Base-by-base conservation (phyloP, 306 rosid genomes). In the Ormosia emarginata region DNA sequence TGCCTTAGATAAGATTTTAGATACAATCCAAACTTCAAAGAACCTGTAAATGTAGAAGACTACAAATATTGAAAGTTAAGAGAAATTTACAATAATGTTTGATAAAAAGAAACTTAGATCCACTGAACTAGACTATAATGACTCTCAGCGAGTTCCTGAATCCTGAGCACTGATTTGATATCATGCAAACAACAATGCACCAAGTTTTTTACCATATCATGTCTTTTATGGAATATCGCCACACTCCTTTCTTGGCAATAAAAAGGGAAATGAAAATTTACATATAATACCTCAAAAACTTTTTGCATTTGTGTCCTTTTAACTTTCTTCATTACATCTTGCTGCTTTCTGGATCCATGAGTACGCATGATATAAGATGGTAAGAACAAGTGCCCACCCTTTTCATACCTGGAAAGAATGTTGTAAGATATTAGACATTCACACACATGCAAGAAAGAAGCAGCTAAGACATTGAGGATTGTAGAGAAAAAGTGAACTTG, bases 301-400 rank as follows among this genome's bases (percentile, higher is more conserved):
- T 91, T 87, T 74, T 78, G 91, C 98, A 93, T 85, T 86, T 87
- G 89, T 73, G 87, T 87, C 74, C 81, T 84, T 15, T 88, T 58
- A 82, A 86, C 77, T 55, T 74, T 89, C 86, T 86, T 89, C 85
- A 93, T 70, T 77, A 90, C 87, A 78, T 86, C 91, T 79, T 82
- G 92, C 79, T 93, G 98, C 87, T 71, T 93, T 84, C 87, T 83
- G 50, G 94, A 93, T 87, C 98, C 94, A 69, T 90, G 98, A 80
- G 97, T 93, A 55, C 93, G 97, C 98, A 93, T 91, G 73, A 90
- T 82, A 85, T 90, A 93, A 44, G 97, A 91, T 81, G 98, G 97
- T 69, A 93, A 74, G 88, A 91, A 91, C 85, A 93, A 85, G 65
- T 93, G 93, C 65, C 98, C 97, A 63, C 98, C 98, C 82, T 83